Evolutionary conservation across 2,329 filamentous ascomycete genomes (phyloP).

Genomic region (Arthrobotrys sinensis): DNA sequence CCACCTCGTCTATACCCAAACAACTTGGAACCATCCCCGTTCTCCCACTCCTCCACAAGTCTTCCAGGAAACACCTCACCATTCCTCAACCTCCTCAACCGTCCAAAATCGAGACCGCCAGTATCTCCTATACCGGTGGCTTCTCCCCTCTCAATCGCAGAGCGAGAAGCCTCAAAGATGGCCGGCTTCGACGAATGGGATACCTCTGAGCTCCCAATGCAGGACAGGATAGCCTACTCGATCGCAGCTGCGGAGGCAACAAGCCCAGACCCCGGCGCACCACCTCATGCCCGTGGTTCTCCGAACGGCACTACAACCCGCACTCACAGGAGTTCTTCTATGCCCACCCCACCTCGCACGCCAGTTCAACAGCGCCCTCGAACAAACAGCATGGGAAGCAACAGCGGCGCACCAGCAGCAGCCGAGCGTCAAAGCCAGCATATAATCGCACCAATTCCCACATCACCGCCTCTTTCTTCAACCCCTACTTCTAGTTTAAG

Average conservation of each 20-base stretch:
- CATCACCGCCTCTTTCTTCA: conserved; percentile 36
- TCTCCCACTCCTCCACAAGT: conserved; percentile 38
- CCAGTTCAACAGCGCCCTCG: conserved; percentile 33
- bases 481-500: conserved; percentile 4
- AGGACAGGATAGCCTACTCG: conserved; percentile 53
- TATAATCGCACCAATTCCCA: conserved; percentile 44
- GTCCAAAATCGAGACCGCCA: conserved; percentile 37
- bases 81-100: conserved; percentile 53
- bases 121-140: conserved; percentile 21
- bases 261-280: conserved; percentile 43
- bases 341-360: conserved; percentile 57
- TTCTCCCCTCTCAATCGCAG: conserved; percentile 41
- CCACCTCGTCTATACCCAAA: conserved; percentile 32
- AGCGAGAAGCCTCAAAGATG: conserved; percentile 53
- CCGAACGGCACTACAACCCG: conserved; percentile 20
- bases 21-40: conserved; percentile 49
- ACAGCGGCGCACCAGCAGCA: conserved; percentile 1
- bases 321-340: conserved; percentile 48
- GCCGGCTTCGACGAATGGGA: conserved; percentile 59
- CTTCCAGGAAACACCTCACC: conserved; percentile 33
- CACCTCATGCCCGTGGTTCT: conserved; percentile 44
- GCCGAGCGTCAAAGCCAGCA: conserved; percentile 14
- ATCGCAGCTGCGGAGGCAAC: conserved; percentile 51
- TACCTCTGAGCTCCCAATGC: conserved; percentile 47
- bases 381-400: conserved; percentile 51